Evolutionary conservation across 805 yeast species (phyloP).

Genomic region (Groenewaldozyma tartarivorans): DNA sequence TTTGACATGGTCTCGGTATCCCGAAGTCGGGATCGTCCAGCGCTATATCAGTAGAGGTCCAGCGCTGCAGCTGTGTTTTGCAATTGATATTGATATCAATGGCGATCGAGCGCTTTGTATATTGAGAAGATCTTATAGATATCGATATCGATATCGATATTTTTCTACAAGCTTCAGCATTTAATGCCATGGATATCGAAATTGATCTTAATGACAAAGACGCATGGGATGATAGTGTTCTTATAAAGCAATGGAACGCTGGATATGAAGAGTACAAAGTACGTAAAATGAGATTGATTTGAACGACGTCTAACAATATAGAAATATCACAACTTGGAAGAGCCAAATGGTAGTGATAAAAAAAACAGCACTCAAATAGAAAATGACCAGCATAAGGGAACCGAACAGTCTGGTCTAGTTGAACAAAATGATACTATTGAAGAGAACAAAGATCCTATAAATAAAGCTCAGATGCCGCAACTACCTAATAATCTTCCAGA

Average conservation of each 20-base stretch:
- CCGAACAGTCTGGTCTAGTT: not conserved
- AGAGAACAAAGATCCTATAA: not conserved
- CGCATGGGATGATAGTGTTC: slow-evolving; percentile 19
- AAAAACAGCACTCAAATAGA: slow-evolving; percentile 1
- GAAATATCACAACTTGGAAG: not conserved
- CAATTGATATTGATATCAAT: too few relatives aligned
- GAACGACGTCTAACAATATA: not conserved
- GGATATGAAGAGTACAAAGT: slow-evolving; percentile 17
- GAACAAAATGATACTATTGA: slow-evolving; percentile 2
- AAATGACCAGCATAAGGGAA: not conserved
- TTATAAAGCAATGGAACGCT: slow-evolving; percentile 18
- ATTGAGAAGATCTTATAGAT: too few relatives aligned
- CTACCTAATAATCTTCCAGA: too few relatives aligned
- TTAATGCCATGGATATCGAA: too few relatives aligned
- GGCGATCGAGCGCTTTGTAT: too few relatives aligned
- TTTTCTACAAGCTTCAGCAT: slow-evolving; percentile 2
- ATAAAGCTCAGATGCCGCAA: too few relatives aligned
- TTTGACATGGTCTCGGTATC: too few relatives aligned
- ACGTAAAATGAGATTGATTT: not conserved
- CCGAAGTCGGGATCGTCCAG: too few relatives aligned
- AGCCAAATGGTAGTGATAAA: not conserved
- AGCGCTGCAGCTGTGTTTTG: too few relatives aligned
- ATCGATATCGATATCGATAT: too few relatives aligned
- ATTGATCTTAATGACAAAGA: slow-evolving; percentile 15
- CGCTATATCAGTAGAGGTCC: too few relatives aligned